Base-by-base conservation (phyloP, 176 grass and related monocot genomes). In the Zizania latifolia region DNA sequence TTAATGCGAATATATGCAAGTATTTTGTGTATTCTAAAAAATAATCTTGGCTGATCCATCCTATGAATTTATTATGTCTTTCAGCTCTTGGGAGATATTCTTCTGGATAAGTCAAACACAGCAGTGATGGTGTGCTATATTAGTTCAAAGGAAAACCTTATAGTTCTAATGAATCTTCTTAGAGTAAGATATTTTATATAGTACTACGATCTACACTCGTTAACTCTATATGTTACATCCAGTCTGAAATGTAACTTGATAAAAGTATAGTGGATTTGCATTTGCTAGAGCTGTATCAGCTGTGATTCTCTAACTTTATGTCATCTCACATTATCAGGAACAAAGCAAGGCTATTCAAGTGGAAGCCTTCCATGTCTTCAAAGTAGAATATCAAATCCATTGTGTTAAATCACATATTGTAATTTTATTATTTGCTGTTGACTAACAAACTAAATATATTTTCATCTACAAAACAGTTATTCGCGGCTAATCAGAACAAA, bases 81-180 rank as follows among this genome's bases (percentile, higher is more conserved):
- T 74, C 79, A 87, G 85, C 66, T 87, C 36, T 67, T 87, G 62
- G 79, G 74, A 61, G 85, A 82, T 68, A 87, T 83, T 59, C 75
- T 87, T 40, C 23, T 87, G 17, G 85, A 87, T 26, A 81, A 60
- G 71, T 82, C 85, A 87, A 87, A 87, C 58, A 68, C 79, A 14
- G 1, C 58, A 32, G 39, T 87, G 57, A 87, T 87, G 80, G 41
- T 87, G 5, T 62, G 74, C 2, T 83, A 87, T 79, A 74, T 87
- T 62, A 68, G 68, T 33, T 87, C 80, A 34, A 87, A 87, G 53
- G 79, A 78, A 40, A 73, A 87, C 38, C 79, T 83, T 30, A 83
- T 82, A 29, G 53, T 87, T 35, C 61, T 87, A 55, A 87, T 87
- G 85, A 83, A 83, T 44, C 85, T 88, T 59, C 85, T 88, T 28